Evolutionary conservation across 116 monocot genomes (phyloP).

Genomic region (Posidonia oceanica): DNA sequence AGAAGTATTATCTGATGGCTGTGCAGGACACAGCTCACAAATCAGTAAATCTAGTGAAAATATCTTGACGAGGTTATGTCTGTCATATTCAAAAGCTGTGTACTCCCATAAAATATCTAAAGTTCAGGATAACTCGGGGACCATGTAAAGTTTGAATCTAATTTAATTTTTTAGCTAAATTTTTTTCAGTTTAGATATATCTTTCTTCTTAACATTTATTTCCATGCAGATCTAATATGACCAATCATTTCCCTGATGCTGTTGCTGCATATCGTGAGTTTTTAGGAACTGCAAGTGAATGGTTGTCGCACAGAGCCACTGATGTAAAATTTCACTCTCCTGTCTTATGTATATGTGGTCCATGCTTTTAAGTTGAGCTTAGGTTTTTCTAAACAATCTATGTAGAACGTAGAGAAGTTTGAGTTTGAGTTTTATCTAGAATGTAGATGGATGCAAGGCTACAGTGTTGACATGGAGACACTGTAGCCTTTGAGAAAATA

Average conservation of each 20-base stretch:
- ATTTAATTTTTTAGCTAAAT: background rate
- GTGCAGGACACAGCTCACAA: constrained; percentile 9
- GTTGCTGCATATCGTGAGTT: constrained; percentile 53
- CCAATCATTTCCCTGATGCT: constrained; percentile 17
- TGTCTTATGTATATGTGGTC: background rate
- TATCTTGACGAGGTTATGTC: constrained; percentile 24
- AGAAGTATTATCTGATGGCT: constrained; percentile 4
- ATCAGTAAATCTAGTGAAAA: constrained; percentile 7
- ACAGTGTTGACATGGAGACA: too few species aligned
- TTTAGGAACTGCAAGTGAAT: constrained; percentile 65
- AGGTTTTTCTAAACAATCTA: too few species aligned
- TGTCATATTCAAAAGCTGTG: constrained; percentile 45
- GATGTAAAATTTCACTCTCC: constrained; percentile 42
- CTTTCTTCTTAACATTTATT: constrained; percentile 3
- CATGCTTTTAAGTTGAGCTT: background rate
- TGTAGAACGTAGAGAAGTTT: too few species aligned
- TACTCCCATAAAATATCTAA: constrained; percentile 39
- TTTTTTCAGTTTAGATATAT: background rate
- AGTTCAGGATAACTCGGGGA: constrained; percentile 11
- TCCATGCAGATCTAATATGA: constrained; percentile 30
- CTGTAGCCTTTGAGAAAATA: too few species aligned
- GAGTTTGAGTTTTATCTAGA: too few species aligned
- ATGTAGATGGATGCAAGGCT: too few species aligned
- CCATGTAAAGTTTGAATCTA: constrained; percentile 25
- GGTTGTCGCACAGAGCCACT: constrained; percentile 70